Conservation (phyloP, 768 basidiomycete genomes). For the Kwoniella sp. region DNA sequence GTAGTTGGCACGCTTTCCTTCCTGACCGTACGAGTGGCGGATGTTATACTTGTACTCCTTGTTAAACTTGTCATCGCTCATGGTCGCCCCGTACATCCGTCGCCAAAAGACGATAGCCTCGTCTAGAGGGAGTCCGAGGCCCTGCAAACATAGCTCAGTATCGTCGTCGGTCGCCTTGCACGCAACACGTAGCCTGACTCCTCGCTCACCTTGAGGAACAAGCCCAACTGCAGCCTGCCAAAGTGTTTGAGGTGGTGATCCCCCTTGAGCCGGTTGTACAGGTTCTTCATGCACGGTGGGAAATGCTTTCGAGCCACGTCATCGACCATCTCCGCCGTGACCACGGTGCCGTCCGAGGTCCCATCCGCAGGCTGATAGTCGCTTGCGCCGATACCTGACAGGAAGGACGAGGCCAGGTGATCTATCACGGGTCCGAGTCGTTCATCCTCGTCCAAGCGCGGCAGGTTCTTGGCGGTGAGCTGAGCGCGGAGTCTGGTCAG, state of each 20-base stretch:
- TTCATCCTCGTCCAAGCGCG: constrained; percentile 89
- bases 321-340: constrained; percentile 93
- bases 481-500: constrained; percentile 44
- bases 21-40: constrained; percentile 87
- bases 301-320: constrained; percentile 80
- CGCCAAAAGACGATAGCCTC: constrained; percentile 93
- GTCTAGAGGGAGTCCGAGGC: constrained; percentile 85
- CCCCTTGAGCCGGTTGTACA: constrained; percentile 71
- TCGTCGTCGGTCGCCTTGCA: not conserved
- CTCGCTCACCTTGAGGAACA: constrained; percentile 81
- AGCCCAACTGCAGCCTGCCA: constrained; percentile 80
- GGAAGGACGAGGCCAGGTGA: constrained; percentile 88
- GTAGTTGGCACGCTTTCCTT: constrained; percentile 92
- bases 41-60: constrained; percentile 98
- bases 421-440: constrained; percentile 81
- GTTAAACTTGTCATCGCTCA: constrained; percentile 92
- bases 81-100: constrained; percentile 63
- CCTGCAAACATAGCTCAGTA: constrained; percentile 54
- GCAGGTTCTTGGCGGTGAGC: constrained; percentile 79
- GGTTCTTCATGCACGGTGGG: constrained; percentile 89
- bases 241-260: constrained; percentile 89
- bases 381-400: constrained; percentile 73
- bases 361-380: constrained; percentile 52
- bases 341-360: constrained; percentile 57
- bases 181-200: too few species aligned